Conservation (phyloP, 2,329 filamentous ascomycete genomes). For the Diplodia corticola region DNA sequence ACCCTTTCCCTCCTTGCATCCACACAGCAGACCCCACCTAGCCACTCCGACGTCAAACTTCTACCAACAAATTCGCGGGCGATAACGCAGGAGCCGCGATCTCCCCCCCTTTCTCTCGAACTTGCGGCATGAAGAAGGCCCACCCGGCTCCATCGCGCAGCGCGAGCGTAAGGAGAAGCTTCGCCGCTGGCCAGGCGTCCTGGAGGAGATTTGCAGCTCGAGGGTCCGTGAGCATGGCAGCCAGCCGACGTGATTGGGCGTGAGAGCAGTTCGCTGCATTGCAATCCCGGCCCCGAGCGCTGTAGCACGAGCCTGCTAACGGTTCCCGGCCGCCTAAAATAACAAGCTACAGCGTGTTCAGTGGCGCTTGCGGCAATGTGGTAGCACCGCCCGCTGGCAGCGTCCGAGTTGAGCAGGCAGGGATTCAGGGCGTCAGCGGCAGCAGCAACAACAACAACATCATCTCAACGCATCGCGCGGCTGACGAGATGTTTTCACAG, state of each 20-base stretch:
- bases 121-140: slow-evolving; percentile 15
- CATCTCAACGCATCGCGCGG: slow-evolving; percentile 5
- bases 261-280: slow-evolving; percentile 8
- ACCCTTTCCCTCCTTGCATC: slow-evolving; percentile 10
- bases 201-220: slow-evolving; percentile 17
- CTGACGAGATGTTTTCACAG: not conserved
- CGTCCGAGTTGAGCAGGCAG: slow-evolving; percentile 7
- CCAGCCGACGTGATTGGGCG: not conserved
- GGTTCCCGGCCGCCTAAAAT: slow-evolving; percentile 20
- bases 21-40: not conserved
- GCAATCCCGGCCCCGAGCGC: slow-evolving; percentile 8
- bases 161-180: slow-evolving; percentile 18
- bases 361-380: slow-evolving; percentile 21
- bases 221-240: not conserved
- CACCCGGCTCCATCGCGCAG: slow-evolving; percentile 16
- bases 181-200: slow-evolving; percentile 7
- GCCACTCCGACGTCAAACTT: slow-evolving; percentile 14
- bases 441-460: no score
- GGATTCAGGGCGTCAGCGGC: slow-evolving; percentile 6
- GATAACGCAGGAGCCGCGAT: slow-evolving; percentile 17
- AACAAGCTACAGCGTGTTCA: slow-evolving; percentile 21
- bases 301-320: slow-evolving; percentile 21
- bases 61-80: not conserved
- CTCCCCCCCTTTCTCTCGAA: not conserved
- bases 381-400: slow-evolving; percentile 19